These are phyloP conservation scores for Linum lewisii DNA, from an alignment of 345 rosid genomes.

Conservation along the genomic window DNA sequence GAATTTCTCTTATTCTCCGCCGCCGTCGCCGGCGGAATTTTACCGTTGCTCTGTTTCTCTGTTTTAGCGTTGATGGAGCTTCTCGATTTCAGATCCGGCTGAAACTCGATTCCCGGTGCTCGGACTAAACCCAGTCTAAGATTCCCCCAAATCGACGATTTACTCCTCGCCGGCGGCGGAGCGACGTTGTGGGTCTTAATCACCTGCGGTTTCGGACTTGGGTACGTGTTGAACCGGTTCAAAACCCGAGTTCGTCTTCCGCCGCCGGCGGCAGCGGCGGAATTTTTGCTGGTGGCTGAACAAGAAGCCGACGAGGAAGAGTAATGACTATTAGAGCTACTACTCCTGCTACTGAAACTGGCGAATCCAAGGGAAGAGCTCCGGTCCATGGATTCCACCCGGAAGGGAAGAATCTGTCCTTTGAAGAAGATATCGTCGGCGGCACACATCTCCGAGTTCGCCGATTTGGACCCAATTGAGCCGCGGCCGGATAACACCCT, in stretches of 20 bases:
- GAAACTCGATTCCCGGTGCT: slow-evolving; percentile 64
- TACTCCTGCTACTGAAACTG: slow-evolving; percentile 38
- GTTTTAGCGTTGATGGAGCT: slow-evolving; percentile 21
- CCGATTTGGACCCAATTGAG: slow-evolving; percentile 26
- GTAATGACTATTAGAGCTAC: slow-evolving; percentile 20
- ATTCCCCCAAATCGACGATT: slow-evolving; percentile 60
- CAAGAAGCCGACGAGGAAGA: slow-evolving; percentile 20
- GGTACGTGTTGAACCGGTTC: slow-evolving; percentile 43
- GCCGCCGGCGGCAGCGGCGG: slow-evolving; percentile 11
- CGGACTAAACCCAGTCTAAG: slow-evolving; percentile 61
- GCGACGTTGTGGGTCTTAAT: slow-evolving; percentile 10
- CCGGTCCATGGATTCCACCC: slow-evolving; percentile 54
- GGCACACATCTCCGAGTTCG: slow-evolving; percentile 39
- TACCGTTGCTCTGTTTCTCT: slow-evolving; percentile 8
- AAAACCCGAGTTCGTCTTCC: slow-evolving; percentile 23
- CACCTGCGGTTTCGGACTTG: slow-evolving; percentile 76
- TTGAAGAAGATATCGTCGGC: slow-evolving; percentile 71
- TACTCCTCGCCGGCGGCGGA: slow-evolving; percentile 28
- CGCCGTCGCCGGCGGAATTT: slow-evolving; percentile 7
- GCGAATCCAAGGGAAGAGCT: slow-evolving; percentile 18
- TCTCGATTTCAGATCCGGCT: slow-evolving; percentile 33
- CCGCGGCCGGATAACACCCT: slow-evolving; percentile 19
- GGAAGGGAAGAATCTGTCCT: slow-evolving; percentile 61
- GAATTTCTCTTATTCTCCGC: slow-evolving; percentile 14
- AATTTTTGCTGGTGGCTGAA: not conserved